Evolutionary conservation across 2,329 filamentous ascomycete species (phyloP).

Genomic region (Venturia effusa): DNA sequence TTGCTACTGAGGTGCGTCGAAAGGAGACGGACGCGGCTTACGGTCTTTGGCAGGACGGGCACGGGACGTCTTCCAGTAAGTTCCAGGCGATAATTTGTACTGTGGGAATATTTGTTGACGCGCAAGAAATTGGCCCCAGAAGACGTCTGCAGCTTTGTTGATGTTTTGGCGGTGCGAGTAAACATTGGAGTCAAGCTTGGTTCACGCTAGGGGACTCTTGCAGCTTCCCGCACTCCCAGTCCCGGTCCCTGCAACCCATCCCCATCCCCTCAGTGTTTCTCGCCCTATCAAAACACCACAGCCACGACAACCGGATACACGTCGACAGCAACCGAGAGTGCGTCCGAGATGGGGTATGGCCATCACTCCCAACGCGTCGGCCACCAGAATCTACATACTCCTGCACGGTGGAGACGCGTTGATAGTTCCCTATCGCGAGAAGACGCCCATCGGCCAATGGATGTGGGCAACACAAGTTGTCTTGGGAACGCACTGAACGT

Average conservation of each 20-base stretch:
- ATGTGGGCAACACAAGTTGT: neutral
- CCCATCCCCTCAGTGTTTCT: neutral
- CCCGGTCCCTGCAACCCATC: neutral
- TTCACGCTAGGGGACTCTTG: neutral
- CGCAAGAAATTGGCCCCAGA: neutral
- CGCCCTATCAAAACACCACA: neutral
- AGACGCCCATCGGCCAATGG: neutral
- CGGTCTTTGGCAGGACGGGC: neutral
- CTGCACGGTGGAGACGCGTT: neutral
- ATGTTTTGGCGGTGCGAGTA: neutral
- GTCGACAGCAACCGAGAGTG: neutral
- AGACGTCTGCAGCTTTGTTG: neutral
- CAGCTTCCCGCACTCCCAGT: neutral
- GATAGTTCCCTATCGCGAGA: neutral
- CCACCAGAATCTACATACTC: neutral
- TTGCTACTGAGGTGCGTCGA: no score
- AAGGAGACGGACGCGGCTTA: neutral
- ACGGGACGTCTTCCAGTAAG: neutral
- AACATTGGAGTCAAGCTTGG: neutral
- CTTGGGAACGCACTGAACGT: neutral
- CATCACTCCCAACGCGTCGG: neutral
- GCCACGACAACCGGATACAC: neutral
- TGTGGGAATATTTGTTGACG: neutral
- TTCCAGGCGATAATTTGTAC: neutral
- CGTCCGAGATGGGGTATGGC: no score